Percentiles rank a stretch among this genome's conserved stretches.
Evolutionary conservation across 768 basidiomycete species (phyloP).

Genomic region (Boletus rubroflammeus): DNA sequence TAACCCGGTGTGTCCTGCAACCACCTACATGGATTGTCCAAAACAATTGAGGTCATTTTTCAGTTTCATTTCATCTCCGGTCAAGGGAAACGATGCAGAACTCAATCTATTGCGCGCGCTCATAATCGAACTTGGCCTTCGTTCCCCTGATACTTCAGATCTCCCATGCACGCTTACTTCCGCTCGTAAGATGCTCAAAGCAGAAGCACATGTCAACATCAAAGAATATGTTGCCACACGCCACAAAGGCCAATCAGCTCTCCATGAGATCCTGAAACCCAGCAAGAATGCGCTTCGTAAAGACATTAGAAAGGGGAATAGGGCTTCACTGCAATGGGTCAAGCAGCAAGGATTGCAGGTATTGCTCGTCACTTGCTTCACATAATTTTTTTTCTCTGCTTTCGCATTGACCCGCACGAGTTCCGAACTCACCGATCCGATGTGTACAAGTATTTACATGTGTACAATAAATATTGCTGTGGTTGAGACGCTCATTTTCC

Average conservation of each 20-base stretch:
- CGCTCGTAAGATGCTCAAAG: conserved; percentile 65
- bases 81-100: conserved; percentile 22
- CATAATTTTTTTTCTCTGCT: conserved; percentile 18
- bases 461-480: background rate
- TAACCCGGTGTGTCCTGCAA: conserved; percentile 20
- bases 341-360: conserved; percentile 63
- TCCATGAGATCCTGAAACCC: conserved; percentile 60
- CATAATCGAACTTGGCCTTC: conserved; percentile 72
- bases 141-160: conserved; percentile 37
- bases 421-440: background rate
- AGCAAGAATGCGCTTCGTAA: conserved; percentile 58
- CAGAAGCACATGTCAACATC: conserved; percentile 66
- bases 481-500: background rate
- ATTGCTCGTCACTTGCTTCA: conserved; percentile 53
- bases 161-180: conserved; percentile 60
- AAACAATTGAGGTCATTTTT: background rate
- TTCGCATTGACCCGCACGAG: background rate
- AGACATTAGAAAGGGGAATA: conserved; percentile 50
- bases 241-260: conserved; percentile 55
- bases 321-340: conserved; percentile 50
- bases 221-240: conserved; percentile 69
- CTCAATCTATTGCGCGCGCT: conserved; percentile 69
- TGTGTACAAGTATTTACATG: background rate
- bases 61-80: conserved; percentile 25
- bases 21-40: background rate